Evolutionary conservation across 495 filamentous ascomycete genomes (phyloP), one percentile per base, ranked within the genome.

Genomic region (Lasiosphaeriaceae sp.): DNA sequence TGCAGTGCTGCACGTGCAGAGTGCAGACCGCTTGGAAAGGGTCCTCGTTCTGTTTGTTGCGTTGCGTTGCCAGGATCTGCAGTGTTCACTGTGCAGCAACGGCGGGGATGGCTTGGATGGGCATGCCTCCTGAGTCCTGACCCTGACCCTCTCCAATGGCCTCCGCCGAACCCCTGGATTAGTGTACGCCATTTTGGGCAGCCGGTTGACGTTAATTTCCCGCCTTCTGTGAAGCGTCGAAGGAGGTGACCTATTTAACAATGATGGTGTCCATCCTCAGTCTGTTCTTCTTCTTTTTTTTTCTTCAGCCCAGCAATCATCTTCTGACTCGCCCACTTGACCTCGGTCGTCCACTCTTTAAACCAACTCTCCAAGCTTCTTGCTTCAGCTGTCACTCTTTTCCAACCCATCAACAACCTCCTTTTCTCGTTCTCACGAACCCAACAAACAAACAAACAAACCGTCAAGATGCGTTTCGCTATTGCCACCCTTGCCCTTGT

Each of bases 341-440:
- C 80, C 78, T 82, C 76, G 78, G 80, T 81, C 78, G 78, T 82
- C 80, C 79, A 83, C 66, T 81, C 79, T 81, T 81, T 78, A 62
- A 66, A 73, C 69, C 71, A 56, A 58, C 62, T 55, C 64, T 61
- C 56, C 70, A 69, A 73, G 67, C 70, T 71, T 72, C 58, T 56
- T 66, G 75, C 74, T 79, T 74, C 47, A 52, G 62, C 63, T 67
- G 39, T 43, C 14, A 64, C 53, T 71, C 71, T 75, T 72, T 75
- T 49, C 60, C 57, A 35, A 47, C 54, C 39, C 16, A 17, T n/a
- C n/a, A 20, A 49, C 46, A 26, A 69, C 47, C 51, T 51, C 50
- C 50, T 54, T 60, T 58, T 60, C 69, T 66, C 65, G 68, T 71
- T 74, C 66, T 56, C 50, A 67, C 67, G 61, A 68, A 71, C 45